Base-by-base conservation (phyloP, 2,329 filamentous ascomycete species). In the Ceratocystis variospora region DNA sequence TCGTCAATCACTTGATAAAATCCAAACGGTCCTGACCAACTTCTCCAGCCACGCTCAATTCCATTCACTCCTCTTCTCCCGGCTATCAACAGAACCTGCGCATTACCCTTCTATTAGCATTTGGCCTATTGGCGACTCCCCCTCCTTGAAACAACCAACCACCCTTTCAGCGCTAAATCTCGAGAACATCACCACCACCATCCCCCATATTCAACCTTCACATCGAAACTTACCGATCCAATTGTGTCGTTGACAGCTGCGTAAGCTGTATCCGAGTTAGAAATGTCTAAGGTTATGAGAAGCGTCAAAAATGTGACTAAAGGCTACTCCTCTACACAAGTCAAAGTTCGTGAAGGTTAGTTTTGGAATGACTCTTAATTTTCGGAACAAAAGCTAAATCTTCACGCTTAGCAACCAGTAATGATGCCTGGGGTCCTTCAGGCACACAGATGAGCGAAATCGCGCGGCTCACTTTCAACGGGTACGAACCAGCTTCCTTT, bases 291-390 rank as follows among this genome's bases (percentile, higher is more conserved):
- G 79, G 91, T 97, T 76, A 90, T 97, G 75, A 85, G 94, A 78
- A 96, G 90, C 75, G 92, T 97, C 73, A 97, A 96, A 81, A 99
- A 97, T 81, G 93, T 99, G 77, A 97, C 94, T 76, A 99, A 97
- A 80, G 94, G 94, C 72, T 99, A 99, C 76, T 96, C 93, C 45
- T 87, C 83, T 71, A 90, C 95, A 73, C 93, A 99, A 81, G 90
- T 97, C 76, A 97, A 97, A 81, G 94, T 99, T 77, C 87, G 92
- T 80, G 93, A 96, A 89, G 91, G 91, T 96, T 79, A 70, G 86
- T 78, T 57, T 44, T 22, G 37, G 3, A 46, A 64, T 17, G 53
- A 6, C 37, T 10, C 19, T 25, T 22, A 22, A 19, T 45, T 19
- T 7, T 19, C 33, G 22, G n/a, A 31, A 19, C 37, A 45, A 28